Conservation (phyloP, 257 asterid species). For the Rhazya stricta region DNA sequence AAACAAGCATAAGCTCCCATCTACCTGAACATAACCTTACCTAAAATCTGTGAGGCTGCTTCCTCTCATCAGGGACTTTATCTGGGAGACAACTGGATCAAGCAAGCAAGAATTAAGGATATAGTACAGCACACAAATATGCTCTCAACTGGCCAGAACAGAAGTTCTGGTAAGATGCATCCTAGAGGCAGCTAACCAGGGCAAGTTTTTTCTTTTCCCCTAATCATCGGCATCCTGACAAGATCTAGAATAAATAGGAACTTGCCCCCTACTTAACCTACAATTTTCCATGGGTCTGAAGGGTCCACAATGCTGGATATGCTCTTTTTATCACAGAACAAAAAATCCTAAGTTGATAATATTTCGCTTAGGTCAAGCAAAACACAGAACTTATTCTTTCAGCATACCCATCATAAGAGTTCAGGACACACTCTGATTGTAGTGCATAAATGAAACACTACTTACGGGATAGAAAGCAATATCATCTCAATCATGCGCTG, state of each 20-base stretch:
- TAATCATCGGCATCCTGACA: background rate
- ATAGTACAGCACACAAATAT: background rate
- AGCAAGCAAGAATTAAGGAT: background rate
- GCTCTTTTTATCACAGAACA: too few relatives aligned
- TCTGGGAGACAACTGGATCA: background rate
- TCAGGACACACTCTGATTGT: too few relatives aligned
- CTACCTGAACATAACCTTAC: background rate
- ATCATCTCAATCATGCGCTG: too few relatives aligned
- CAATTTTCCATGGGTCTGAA: too few relatives aligned
- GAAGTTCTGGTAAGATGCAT: conserved; percentile 19
- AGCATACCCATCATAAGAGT: too few relatives aligned
- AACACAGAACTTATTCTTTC: too few relatives aligned
- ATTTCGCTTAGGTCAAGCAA: too few relatives aligned
- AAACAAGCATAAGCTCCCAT: background rate
- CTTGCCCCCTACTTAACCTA: background rate
- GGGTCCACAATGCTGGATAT: too few relatives aligned
- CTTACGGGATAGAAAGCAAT: too few relatives aligned
- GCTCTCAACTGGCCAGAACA: conserved; percentile 3
- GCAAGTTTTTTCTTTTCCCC: background rate
- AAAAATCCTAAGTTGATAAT: too few relatives aligned
- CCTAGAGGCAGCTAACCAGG: background rate
- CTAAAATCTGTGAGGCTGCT: background rate
- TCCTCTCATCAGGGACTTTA: background rate
- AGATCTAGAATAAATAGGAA: background rate
- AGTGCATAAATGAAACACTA: too few relatives aligned